Percentiles rank a stretch among this genome's conserved stretches.
Conservation (phyloP, 768 basidiomycete species). For the Lentinula sp. region DNA sequence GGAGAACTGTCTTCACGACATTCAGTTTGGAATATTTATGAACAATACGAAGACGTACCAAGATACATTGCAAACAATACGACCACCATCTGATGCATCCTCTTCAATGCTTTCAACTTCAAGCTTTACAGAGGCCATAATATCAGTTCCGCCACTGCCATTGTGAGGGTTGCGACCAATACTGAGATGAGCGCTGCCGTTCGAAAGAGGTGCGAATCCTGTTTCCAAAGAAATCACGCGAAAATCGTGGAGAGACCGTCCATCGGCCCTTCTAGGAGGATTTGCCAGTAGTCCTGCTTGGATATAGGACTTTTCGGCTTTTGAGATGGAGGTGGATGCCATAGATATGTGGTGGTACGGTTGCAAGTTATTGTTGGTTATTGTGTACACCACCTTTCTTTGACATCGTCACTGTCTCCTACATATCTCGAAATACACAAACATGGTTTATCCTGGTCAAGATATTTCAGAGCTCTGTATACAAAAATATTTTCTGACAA, state of each 20-base stretch:
- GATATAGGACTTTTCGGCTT: constrained; percentile 76
- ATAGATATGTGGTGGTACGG: constrained; percentile 13
- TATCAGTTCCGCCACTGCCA: constrained; percentile 65
- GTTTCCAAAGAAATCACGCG: constrained; percentile 70
- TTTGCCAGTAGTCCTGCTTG: constrained; percentile 53
- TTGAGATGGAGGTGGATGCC: constrained; percentile 47
- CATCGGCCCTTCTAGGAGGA: constrained; percentile 70
- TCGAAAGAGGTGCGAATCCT: constrained; percentile 72
- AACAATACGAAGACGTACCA: constrained; percentile 49
- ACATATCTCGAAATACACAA: neutral
- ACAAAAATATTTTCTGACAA: neutral
- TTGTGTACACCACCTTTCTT: no score
- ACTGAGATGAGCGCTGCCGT: constrained; percentile 73
- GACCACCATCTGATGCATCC: constrained; percentile 46
- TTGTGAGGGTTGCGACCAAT: constrained; percentile 56
- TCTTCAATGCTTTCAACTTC: constrained; percentile 61
- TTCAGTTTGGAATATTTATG: constrained; percentile 9
- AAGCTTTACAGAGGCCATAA: constrained; percentile 72
- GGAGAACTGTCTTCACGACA: constrained; percentile 59
- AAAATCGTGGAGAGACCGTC: constrained; percentile 61
- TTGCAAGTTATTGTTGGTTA: neutral
- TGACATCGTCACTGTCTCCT: no score
- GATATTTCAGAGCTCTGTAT: neutral
- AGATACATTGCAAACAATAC: constrained; percentile 62
- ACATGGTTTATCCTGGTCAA: constrained; percentile 7